phyloP scores from a whole-genome alignment of 208 protist species.

The Angomonas ambiguus region DNA sequence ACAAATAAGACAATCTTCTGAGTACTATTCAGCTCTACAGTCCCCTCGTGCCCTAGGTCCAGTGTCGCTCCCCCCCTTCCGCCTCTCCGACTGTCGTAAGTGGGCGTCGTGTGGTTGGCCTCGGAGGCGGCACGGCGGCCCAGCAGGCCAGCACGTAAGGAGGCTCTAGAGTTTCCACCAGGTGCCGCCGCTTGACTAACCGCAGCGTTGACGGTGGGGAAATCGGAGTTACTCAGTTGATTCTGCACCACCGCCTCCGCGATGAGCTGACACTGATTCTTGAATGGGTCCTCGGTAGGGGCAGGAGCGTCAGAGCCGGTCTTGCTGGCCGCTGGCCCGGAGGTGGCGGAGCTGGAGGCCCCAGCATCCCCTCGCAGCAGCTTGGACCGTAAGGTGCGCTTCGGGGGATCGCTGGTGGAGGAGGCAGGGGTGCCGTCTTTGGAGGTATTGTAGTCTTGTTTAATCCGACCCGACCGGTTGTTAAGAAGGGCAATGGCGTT shows the following conservation, averaged over 20 bases:
- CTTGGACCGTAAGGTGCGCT: constrained; percentile 18
- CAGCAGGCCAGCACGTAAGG: constrained; percentile 12
- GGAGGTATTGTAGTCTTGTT: constrained; percentile 19
- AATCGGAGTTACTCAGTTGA: constrained; percentile 52
- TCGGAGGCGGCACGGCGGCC: not conserved
- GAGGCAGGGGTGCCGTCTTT: constrained; percentile 6
- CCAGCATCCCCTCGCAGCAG: constrained; percentile 6
- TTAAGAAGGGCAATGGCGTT: constrained; percentile 39
- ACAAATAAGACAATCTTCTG: constrained; percentile 73
- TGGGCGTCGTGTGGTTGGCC: constrained; percentile 4
- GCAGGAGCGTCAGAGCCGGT: constrained; percentile 8
- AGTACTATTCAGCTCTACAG: constrained; percentile 29
- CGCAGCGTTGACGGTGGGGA: constrained; percentile 38
- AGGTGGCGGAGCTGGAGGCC: not conserved
- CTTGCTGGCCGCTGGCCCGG: not conserved
- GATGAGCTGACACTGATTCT: constrained; percentile 54
- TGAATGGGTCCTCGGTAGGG: constrained; percentile 29
- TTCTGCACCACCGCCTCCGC: constrained; percentile 44
- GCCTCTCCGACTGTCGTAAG: constrained; percentile 1
- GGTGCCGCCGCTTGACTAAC: constrained; percentile 9
- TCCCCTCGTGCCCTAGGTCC: constrained; percentile 49
- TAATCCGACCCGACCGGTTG: constrained; percentile 27
- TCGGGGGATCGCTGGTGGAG: not conserved
- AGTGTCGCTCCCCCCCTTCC: constrained; percentile 20
- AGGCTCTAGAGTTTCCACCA: constrained; percentile 8